Evolutionary conservation across 148 eudicot genomes (phyloP), one percentile per base, ranked within the genome.

Genomic region (Euryodendron excelsum): DNA sequence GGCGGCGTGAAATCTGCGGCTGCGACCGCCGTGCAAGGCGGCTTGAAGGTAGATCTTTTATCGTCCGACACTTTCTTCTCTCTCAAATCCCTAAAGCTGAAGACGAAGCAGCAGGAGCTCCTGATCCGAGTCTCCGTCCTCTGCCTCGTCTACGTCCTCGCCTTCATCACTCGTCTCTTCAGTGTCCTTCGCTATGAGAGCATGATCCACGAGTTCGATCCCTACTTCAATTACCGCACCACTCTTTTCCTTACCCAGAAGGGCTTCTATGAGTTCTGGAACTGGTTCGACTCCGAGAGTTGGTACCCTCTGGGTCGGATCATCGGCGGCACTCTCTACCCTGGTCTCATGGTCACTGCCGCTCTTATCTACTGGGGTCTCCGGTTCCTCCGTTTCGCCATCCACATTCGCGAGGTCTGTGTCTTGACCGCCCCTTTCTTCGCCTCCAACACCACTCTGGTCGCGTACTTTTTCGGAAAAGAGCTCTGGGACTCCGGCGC

Each of bases 171-270:
- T 8, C 92, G 99, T 12, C 82, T 96, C 3, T 96, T 96, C 80
- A 89, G 93, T 47, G 98, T 96, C 25, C 90, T 96, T 34, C 94
- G 99, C 0, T 96, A 96, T 27, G 99, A 96, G 86, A 81, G 87
- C 59, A 96, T 96, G 99, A 96, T 96, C 92, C 99, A 96, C 73
- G 99, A 95, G 66, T 95, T 95, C 75, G 99, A 95, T 73, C 99
- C 99, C 0, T 95, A 95, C 73, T 95, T 95, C 87, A 96, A 96
- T 41, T 96, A 96, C 77, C 74, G 99, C 0, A 94, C 97, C 23
- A 96, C 99, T 11, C 85, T 93, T 11, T 96, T 69, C 77, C 65
- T 96, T 31, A 93, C 97, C 36, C 85, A 89, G 66, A 93, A 93
- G 25, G 99, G 99, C 0, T 96, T 96, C 72, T 90, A 96, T 60